Conservation (phyloP, 2,329 filamentous ascomycete species). For the Hortaea sp. region DNA sequence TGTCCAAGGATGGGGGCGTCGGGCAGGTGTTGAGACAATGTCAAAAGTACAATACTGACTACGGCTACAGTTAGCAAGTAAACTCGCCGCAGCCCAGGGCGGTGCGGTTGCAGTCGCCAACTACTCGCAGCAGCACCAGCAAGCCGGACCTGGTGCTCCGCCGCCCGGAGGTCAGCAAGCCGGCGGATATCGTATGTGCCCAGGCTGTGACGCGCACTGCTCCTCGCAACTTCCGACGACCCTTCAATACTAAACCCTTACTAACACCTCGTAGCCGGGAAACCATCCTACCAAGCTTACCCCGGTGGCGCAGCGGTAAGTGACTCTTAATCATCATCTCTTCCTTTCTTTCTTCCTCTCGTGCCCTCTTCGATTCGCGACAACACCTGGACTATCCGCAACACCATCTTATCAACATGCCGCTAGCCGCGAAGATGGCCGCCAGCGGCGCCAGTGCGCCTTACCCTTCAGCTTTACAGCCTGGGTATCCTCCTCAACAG, state of each 20-base stretch:
- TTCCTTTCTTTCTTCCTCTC: constrained; percentile 11
- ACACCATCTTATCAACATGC: constrained; percentile 12
- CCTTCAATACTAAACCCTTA: not conserved
- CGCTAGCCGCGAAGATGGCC: constrained; percentile 19
- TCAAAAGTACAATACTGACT: not conserved
- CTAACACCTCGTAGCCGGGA: constrained; percentile 23
- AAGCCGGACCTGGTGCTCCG: constrained; percentile 16
- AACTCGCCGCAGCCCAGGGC: constrained; percentile 36
- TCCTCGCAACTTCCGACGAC: not conserved
- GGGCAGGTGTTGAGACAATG: not conserved
- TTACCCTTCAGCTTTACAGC: constrained; percentile 34
- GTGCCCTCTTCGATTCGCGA: constrained; percentile 1
- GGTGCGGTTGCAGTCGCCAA: constrained; percentile 16
- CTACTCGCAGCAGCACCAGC: constrained; percentile 7
- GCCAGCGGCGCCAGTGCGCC: constrained; percentile 24
- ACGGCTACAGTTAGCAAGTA: constrained; percentile 31
- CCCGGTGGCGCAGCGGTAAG: constrained; percentile 15
- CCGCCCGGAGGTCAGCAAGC: constrained; percentile 22
- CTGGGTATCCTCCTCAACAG: constrained; percentile 14
- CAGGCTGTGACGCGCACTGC: not conserved
- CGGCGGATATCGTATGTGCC: constrained; percentile 44
- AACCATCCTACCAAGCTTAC: constrained; percentile 46
- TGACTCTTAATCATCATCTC: constrained; percentile 1
- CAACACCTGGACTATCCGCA: not conserved
- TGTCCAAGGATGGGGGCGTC: not conserved